phyloP scores from a whole-genome alignment of 2,329 filamentous ascomycete genomes.

The Leptographium flavum region DNA sequence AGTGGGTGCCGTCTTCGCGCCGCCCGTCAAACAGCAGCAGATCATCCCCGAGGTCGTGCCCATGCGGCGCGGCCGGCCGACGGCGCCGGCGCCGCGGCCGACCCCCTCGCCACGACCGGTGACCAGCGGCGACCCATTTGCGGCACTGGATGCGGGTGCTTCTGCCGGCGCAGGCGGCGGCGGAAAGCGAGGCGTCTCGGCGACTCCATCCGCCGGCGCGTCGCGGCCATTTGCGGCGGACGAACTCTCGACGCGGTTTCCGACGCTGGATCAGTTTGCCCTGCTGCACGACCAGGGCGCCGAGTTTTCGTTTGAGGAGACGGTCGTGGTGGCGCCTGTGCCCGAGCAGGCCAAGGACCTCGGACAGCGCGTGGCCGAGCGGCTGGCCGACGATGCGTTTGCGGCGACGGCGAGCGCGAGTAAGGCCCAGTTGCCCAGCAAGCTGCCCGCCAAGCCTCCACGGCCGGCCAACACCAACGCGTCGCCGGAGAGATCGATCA shows the following conservation, averaged over 20 bases:
- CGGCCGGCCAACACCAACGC: too few species aligned
- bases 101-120: conserved; percentile 57
- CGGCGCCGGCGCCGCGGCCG: conserved; percentile 22
- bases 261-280: conserved; percentile 84
- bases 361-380: conserved; percentile 55
- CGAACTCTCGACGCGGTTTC: conserved; percentile 74
- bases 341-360: conserved; percentile 30
- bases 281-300: conserved; percentile 70
- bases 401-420: conserved; percentile 26
- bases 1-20: conserved; percentile 69
- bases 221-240: conserved; percentile 41
- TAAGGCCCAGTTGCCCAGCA: neutral
- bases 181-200: conserved; percentile 51
- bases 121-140: conserved; percentile 70
- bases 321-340: conserved; percentile 1
- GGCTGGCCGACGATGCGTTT: conserved; percentile 76
- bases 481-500: too few species aligned
- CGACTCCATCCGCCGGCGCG: conserved; percentile 26
- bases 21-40: conserved; percentile 55
- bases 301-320: conserved; percentile 68
- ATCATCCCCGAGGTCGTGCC: conserved; percentile 79
- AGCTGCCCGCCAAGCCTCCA: too few species aligned
- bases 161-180: conserved; percentile 19
- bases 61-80: conserved; percentile 77
- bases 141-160: conserved; percentile 52